Base-by-base conservation (phyloP, 2,329 filamentous ascomycete species). In the Colletotrichum destructivum region DNA sequence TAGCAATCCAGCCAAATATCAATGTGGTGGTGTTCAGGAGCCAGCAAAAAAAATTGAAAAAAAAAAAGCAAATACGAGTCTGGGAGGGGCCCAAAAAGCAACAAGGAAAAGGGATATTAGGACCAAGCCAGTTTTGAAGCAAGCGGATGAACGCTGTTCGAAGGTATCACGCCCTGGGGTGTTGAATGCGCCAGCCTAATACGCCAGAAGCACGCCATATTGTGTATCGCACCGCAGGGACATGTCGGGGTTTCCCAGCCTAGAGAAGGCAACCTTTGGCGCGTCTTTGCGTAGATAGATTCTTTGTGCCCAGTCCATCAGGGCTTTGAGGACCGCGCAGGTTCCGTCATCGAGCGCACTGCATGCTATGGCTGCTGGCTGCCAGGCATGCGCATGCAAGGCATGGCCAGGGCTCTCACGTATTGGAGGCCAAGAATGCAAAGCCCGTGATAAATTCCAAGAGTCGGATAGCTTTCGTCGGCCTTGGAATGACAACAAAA, bases 191-290 rank as follows among this genome's bases (percentile, higher is more conserved):
- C 16, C 49, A 47, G 2, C 26, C 23, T 31, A 8, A 31, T 6
- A 38, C 49, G 56, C 49, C 63, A 57, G 51, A 62, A 68, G 68
- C 68, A 67, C 68, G 56, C 68, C 35, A 49, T 52, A 51, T 71
- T 62, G 52, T 46, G 51, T 57, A 15, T 16, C 40, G 21, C 44
- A 49, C 18, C 6, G 21, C 23, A 57, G 31, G 21, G 21, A 26
- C 26, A 44, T 18, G 15, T 31, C 21, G 51, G 35, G 26, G 40
- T 21, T 13, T 38, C 23, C 5, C 31, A 65, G 51, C 9, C 31
- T 54, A 47, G 13, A n/a, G 44, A 15, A 66, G 23, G 7, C 26
- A 13, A 38, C 51, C 46, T 38, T 46, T 65, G 42, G 62, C 47
- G 47, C 40, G 47, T 47, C 35, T 31, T 26, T 40, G 31, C 66